Base-by-base conservation (phyloP, 2,329 filamentous ascomycete genomes). In the Cladosporium sp. region DNA sequence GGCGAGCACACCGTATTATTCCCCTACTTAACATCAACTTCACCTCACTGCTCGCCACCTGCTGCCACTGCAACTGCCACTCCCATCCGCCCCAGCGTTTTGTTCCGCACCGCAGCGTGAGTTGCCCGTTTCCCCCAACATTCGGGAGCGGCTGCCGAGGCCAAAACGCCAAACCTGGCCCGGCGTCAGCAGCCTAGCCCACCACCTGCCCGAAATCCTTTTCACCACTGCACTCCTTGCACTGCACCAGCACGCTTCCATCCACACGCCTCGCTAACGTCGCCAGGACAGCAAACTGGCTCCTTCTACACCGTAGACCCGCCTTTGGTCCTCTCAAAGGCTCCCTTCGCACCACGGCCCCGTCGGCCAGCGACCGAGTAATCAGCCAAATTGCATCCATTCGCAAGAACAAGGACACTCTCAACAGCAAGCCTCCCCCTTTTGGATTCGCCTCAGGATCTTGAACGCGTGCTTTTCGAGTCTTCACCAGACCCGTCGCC, bases 361-460 rank as follows among this genome's bases (percentile, higher is more conserved):
- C 59, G 59, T 64, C 66, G 68, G 70, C 72, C 68, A 62, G 65
- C 55, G 64, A 69, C 54, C 65, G 65, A 51, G 67, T 72, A 62
- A 68, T 71, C 64, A 67, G 72, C 58, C 74, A 76, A 75, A 63
- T 74, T 76, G 74, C 71, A 55, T 70, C 69, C 59, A 66, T 65
- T 50, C 48, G 48, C 48, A 50, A 43, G 31, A 50, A 50, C 48
- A 43, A 50, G 48, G 70, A 76, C 71, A 73, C 75, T 53, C 68
- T 72, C 72, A 77, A 77, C 72, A 71, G 70, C 69, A 68, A 74
- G 38, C 75, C 74, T 57, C 61, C 65, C 64, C 50, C 57, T 41
- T 35, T 52, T 71, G 65, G 61, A 63, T 48, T 62, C 68, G 57
- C 61, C 61, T 55, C 58, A 63, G 52, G 65, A 71, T 33, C 63